Evolutionary conservation across 208 protist species (phyloP).

Genomic region (Acanthamoeba triangularis): DNA sequence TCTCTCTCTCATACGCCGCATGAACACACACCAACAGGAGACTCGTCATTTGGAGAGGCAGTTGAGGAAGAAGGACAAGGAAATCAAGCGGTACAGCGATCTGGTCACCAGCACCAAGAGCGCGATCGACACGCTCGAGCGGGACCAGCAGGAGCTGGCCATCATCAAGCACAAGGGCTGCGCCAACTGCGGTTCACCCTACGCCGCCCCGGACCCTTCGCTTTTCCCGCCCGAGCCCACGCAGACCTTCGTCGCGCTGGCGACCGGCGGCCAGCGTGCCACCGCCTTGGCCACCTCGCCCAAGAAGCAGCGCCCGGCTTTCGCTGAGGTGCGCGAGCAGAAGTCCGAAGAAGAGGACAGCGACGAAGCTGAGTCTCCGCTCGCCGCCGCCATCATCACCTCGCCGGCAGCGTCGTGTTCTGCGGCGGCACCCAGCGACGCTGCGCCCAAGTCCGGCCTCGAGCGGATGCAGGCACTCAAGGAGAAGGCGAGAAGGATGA

Average conservation of each 20-base stretch:
- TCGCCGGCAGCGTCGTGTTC: neutral
- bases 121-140: slow-evolving; percentile 70
- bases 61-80: slow-evolving; percentile 66
- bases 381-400: neutral
- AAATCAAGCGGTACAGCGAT: slow-evolving; percentile 49
- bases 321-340: neutral
- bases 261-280: neutral
- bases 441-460: neutral
- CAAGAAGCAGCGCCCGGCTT: neutral
- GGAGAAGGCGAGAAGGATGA: neutral
- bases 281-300: neutral
- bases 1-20: neutral
- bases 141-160: slow-evolving; percentile 58
- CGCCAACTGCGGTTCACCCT: neutral
- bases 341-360: neutral
- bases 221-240: neutral
- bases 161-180: slow-evolving; percentile 70
- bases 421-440: neutral
- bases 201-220: neutral
- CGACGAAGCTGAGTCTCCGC: neutral
- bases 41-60: slow-evolving; percentile 31
- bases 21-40: neutral
- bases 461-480: neutral
- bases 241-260: neutral
- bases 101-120: slow-evolving; percentile 59